Conservation (phyloP, 2,329 filamentous ascomycete genomes). For the Fusarium nanum region DNA sequence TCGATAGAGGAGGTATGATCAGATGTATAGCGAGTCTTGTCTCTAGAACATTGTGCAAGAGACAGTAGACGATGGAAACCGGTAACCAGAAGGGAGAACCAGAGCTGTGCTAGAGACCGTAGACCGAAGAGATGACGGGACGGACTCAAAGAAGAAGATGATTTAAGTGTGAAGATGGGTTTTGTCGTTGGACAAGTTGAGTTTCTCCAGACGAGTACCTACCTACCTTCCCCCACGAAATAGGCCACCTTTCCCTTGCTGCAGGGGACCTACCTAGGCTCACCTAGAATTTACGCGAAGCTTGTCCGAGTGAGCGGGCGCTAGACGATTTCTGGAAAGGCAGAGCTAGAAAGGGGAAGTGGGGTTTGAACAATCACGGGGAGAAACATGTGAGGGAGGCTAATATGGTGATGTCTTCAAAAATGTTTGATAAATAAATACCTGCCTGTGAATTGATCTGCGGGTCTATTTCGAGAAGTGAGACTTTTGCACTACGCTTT, state of each 20-base stretch:
- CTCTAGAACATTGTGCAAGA: constrained; percentile 56
- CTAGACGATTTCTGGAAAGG: constrained; percentile 26
- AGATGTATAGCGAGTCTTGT: constrained; percentile 46
- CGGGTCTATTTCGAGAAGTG: neutral
- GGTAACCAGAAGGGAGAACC: constrained; percentile 56
- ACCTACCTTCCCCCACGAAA: too few species aligned
- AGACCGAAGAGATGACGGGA: constrained; percentile 39
- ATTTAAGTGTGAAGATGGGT: constrained; percentile 42
- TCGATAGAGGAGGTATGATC: constrained; percentile 41
- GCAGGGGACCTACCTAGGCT: constrained; percentile 40
- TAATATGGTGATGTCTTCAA: constrained; percentile 5
- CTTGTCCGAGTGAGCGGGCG: constrained; percentile 41
- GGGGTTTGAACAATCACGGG: constrained; percentile 39
- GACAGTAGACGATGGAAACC: constrained; percentile 51
- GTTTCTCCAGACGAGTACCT: too few species aligned
- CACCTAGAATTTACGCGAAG: constrained; percentile 48
- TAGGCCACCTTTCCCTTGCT: constrained; percentile 39
- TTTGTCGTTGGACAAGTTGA: constrained; percentile 47
- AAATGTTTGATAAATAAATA: neutral
- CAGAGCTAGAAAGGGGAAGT: constrained; percentile 30
- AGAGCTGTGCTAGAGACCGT: constrained; percentile 53
- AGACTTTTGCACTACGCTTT: neutral
- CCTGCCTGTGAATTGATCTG: neutral
- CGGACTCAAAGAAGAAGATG: constrained; percentile 42
- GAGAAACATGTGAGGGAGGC: constrained; percentile 36